Evolutionary conservation across 2,329 filamentous ascomycete genomes (phyloP), one percentile per base, ranked within the genome.

Genomic region (Alternaria metachromatica): DNA sequence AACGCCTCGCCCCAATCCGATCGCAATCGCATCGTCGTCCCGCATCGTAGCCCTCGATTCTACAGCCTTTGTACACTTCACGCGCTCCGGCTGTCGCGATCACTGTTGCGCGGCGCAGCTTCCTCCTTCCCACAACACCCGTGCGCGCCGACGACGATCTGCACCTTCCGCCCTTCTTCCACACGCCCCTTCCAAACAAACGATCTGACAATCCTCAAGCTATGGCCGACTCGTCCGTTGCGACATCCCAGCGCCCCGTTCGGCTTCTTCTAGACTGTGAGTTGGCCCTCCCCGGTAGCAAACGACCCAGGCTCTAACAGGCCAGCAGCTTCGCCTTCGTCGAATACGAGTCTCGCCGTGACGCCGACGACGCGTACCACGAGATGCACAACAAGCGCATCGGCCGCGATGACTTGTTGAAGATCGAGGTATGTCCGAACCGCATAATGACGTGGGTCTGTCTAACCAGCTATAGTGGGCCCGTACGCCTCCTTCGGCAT

Each of bases 341-440:
- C 70, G 96, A 99, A 84, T 99, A 99, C 82, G 96, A 99, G 85
- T 96, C 94, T 82, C 93, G 95, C 76, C 94, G 96, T 74, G 96
- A 99, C 86, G 94, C 96, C 69, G 96, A 99, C 82, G 96, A 99
- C 84, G 96, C 96, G 51, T 99, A 99, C 81, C 93, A 99, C 82
- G 96, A 99, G 85, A 99, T 99, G 96, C 96, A 99, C 80, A 98
- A 98, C 86, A 97, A 97, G 89, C 93, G 95, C 72, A 94, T 99
- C 74, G 94, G 94, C 51, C 91, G 95, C 67, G 96, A 99, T 79
- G 96, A 99, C 77, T 85, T 97, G 64, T 81, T 99, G 84, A 99
- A 99, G 86, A 98, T 99, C 71, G 96, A 99, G 88, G 96, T 97
- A 87, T 60, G 58, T 72, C 28, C 44, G 37, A 21, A 15, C 25